A percentile compares a stretch with the other conserved stretches of the same genome.
Conservation (phyloP, 768 basidiomycete genomes). For the Gyrodon lividus region DNA sequence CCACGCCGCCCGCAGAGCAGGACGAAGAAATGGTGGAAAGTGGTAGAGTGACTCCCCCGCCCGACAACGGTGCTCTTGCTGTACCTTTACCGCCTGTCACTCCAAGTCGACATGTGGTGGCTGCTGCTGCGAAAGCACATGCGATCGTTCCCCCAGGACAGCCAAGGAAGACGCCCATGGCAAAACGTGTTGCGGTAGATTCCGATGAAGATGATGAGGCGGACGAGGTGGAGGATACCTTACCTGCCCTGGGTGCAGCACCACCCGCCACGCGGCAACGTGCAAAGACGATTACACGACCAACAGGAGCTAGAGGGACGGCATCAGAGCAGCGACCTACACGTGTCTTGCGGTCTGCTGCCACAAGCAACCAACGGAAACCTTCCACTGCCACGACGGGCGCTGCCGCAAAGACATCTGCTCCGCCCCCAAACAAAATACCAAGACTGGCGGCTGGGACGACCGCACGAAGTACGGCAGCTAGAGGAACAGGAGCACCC, state of each 20-base stretch:
- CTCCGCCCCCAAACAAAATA: conserved; percentile 62
- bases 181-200: conserved; percentile 67
- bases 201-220: conserved; percentile 62
- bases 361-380: conserved; percentile 52
- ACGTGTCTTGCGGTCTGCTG: conserved; percentile 72
- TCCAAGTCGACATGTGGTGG: conserved; percentile 71
- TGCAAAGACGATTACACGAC: conserved; percentile 38
- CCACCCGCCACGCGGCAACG: conserved; percentile 38
- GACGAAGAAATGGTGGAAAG: conserved; percentile 59
- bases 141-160: conserved; percentile 78
- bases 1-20: conserved; percentile 76
- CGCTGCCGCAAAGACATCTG: conserved; percentile 39
- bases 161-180: conserved; percentile 82
- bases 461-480: conserved; percentile 48
- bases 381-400: conserved; percentile 40
- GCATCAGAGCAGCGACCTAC: conserved; percentile 72
- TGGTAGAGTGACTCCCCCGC: conserved; percentile 37
- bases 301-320: conserved; percentile 48
- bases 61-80: conserved; percentile 22
- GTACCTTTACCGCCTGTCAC: conserved; percentile 68
- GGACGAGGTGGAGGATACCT: conserved; percentile 55
- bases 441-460: conserved; percentile 59
- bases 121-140: conserved; percentile 67
- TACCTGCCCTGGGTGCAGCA: conserved; percentile 59
- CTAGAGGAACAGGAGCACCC: conserved; percentile 30